A percentile compares a stretch with the other conserved stretches of the same genome.
Evolutionary conservation across 441 rosid species (phyloP).

Genomic region (Brassica balearica): DNA sequence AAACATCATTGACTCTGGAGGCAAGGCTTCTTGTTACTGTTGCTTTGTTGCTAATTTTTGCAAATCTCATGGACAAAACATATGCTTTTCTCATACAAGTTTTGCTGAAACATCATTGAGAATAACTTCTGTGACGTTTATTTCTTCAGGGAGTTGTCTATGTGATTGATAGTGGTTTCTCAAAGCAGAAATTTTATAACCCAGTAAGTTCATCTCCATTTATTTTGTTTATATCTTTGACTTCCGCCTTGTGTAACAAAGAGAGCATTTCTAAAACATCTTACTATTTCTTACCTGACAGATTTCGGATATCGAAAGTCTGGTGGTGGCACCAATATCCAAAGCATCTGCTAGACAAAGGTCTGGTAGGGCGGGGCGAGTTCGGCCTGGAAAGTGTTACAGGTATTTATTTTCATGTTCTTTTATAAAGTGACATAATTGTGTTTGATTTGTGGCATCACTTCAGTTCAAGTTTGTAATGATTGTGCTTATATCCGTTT

Average conservation of each 20-base stretch:
- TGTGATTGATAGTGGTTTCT: constrained; percentile 96
- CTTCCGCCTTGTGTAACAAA: constrained; percentile 6
- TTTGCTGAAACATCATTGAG: constrained; percentile 15
- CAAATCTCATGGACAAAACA: background rate
- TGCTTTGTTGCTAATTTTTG: constrained; percentile 1
- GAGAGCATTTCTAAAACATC: constrained; percentile 13
- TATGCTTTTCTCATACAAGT: background rate
- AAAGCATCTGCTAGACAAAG: constrained; percentile 99
- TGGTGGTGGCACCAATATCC: constrained; percentile 94
- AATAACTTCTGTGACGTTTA: background rate
- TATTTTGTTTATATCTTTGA: constrained; percentile 14
- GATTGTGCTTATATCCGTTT: background rate
- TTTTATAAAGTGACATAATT: constrained; percentile 3
- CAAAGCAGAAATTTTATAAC: constrained; percentile 94
- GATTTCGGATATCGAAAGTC: constrained; percentile 94
- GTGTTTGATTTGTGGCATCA: constrained; percentile 4
- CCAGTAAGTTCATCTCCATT: constrained; percentile 59
- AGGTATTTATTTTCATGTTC: constrained; percentile 52
- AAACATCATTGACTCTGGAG: constrained; percentile 97
- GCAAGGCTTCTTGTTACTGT: constrained; percentile 43
- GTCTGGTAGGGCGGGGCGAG: constrained; percentile 98
- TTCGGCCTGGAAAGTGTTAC: constrained; percentile 98
- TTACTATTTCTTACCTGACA: constrained; percentile 36
- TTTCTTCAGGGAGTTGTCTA: constrained; percentile 84
- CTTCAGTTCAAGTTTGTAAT: background rate